Evolutionary conservation across 1,284 basidiomycete genomes (phyloP), one percentile per base, ranked within the genome.

Genomic region (Bondarzewia mesenterica): DNA sequence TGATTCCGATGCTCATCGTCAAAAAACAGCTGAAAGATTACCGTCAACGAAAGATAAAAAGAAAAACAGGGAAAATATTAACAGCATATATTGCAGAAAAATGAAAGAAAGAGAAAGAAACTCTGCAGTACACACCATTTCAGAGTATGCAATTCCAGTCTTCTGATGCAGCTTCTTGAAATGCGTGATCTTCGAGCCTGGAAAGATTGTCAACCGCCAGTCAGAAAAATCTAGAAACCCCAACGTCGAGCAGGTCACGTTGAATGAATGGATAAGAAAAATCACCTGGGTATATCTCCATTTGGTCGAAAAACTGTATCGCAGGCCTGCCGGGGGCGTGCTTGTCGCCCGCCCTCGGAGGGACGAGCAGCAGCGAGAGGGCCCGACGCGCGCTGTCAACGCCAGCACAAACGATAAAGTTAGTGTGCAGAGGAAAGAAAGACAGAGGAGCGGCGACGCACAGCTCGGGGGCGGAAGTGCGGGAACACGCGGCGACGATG

Each of bases 241-340:
- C 22, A 26, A 6, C 5, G 23, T 8, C 7, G 29, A 12, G n/a
- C 43, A 18, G 21, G 12, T 26, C 21, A 18, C 35, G 22, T 23
- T 3, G 29, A 4, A n/a, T 10, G 4, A 10, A 32, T 10, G 2
- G 29, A 3, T n/a, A 5, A 15, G 8, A 15, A 26, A 15, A 56
- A 55, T 27, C 53, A 78, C 85, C 85, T 7, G 89, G 89, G 58
- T 91, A 93, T 62, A 94, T 92, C 61, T 93, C 89, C 50, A 83
- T 64, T 54, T 88, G 78, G 58, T 90, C 79, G 60, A 95, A 92
- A 56, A 85, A 86, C 12, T 75, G 67, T 48, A 81, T 73, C 0
- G 89, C 85, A 26, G 68, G 64, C 8, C 72, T 67, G 7, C 71
- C 64, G n/a, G 61, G 57, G 21, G 60, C 62, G n/a, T 67, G 64